Base-by-base conservation (phyloP, 768 basidiomycete genomes). In the Pluteus cervinus region DNA sequence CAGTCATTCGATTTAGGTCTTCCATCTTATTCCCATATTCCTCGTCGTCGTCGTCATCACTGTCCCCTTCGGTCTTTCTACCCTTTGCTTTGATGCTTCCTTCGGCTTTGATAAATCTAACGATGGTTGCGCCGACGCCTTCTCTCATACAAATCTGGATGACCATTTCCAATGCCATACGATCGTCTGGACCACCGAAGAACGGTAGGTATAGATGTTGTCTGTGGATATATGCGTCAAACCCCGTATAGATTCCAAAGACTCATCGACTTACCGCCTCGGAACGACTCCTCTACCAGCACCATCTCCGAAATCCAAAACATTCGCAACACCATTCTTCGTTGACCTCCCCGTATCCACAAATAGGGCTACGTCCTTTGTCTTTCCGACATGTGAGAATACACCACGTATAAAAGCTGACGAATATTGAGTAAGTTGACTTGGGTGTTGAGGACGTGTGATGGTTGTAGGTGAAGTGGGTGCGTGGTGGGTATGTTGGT, bases 151-250 rank as follows among this genome's bases (percentile, higher is more conserved):
- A 93, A 20, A 96, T 63, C 58, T 93, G 92, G 10, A 84, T 73
- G 16, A 87, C 83, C 47, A 97, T 79, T 21, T 85, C 78, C 24
- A 98, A 62, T 0, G 90, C 88, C 12, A 91, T 68, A 3, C 94
- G 71, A 54, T 96, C 93, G 56, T 98, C 94, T 0, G 90, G 85
- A 0, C 94, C 94, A 16, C 94, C 94, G 55, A 90, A 86, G 73
- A 97, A 97, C 0, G 90, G 86, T 9, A 96, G 51, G 60, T 90
- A 86, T 10, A 97, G 47, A 52, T 89, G 86, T 50, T 79, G 71
- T 7, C 50, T 56, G 26, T 60, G 61, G 31, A 56, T n/a, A n/a
- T n/a, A n/a, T n/a, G n/a, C n/a, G n/a, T n/a, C n/a, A n/a, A n/a
- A n/a, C n/a, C n/a, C n/a, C n/a, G n/a, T n/a, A n/a, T n/a, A n/a